Conservation (phyloP, 345 rosid genomes). For the Turritis glabra region DNA sequence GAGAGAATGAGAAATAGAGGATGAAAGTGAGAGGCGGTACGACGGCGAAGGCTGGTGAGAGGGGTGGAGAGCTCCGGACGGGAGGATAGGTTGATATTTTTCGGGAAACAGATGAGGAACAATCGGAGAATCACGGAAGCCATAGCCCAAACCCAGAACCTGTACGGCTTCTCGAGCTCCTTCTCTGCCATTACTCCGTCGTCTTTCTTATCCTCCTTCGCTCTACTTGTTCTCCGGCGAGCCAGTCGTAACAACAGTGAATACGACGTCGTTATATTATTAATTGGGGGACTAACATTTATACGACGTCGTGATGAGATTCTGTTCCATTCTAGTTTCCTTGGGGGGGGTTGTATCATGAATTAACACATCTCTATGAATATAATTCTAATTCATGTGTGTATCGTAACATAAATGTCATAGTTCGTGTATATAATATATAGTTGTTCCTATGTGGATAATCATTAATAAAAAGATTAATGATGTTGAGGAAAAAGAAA, state of each 20-base stretch:
- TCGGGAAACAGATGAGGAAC: background rate
- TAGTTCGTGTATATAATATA: too few species aligned
- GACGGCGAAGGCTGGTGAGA: background rate
- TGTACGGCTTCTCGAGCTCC: background rate
- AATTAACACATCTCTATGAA: too few species aligned
- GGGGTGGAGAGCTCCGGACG: conserved; percentile 6
- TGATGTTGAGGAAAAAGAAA: too few species aligned
- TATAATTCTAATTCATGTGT: too few species aligned
- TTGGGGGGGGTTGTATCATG: too few species aligned
- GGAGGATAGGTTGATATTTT: background rate
- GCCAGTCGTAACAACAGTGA: background rate
- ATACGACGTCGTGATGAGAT: background rate
- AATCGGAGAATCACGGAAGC: background rate
- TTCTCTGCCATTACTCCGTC: background rate
- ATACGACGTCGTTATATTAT: background rate
- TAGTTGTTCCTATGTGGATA: too few species aligned
- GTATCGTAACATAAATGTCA: too few species aligned
- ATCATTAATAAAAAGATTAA: too few species aligned
- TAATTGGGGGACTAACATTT: too few species aligned
- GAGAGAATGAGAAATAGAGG: background rate
- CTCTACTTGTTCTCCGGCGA: background rate
- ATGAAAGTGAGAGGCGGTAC: background rate
- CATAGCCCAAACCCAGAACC: background rate
- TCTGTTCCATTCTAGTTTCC: too few species aligned
- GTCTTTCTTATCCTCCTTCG: background rate